A percentile compares a stretch with the other conserved stretches of the same genome.
Conservation (phyloP, 768 basidiomycete genomes). For the Mycena vitilis region DNA sequence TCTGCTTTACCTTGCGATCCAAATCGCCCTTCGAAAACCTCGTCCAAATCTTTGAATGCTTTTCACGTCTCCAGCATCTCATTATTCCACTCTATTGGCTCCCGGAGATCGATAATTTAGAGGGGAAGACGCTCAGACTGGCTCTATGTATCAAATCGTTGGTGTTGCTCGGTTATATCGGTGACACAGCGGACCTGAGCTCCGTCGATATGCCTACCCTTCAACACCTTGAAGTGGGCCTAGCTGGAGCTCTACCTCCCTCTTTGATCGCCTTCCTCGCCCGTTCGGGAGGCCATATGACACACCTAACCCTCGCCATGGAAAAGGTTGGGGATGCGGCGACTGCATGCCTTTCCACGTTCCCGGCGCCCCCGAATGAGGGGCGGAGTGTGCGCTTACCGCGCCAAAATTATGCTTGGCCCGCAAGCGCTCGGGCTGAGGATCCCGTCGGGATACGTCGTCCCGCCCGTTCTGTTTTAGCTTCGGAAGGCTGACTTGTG, state of each 20-base stretch:
- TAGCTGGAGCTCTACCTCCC: background rate
- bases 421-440: background rate
- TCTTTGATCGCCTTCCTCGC: background rate
- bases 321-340: background rate
- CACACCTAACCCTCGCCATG: background rate
- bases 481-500: background rate
- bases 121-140: background rate
- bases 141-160: background rate
- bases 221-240: background rate
- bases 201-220: background rate
- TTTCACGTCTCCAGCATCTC: conserved; percentile 1
- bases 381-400: background rate
- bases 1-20: too few relatives aligned
- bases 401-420: background rate
- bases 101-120: background rate
- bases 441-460: background rate
- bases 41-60: background rate
- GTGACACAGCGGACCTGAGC: background rate
- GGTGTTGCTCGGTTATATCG: background rate
- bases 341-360: background rate
- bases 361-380: background rate
- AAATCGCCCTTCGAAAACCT: background rate
- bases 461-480: background rate
- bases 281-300: background rate
- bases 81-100: background rate